Conservation (phyloP, 805 yeast species). For the Clavispora phyllophila region DNA sequence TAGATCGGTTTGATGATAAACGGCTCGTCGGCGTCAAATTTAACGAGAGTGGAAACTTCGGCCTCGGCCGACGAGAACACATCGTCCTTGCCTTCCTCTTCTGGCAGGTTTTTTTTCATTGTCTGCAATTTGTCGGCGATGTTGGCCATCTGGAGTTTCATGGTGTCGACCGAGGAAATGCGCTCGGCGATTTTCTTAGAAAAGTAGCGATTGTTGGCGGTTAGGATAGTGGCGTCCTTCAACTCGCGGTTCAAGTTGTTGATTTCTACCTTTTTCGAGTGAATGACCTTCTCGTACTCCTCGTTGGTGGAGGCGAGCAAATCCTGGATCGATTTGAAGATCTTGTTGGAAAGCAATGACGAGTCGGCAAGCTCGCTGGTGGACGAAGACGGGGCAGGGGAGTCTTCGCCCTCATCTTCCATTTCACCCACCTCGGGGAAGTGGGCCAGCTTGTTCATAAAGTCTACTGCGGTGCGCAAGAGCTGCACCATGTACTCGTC, state of each 20-base stretch:
- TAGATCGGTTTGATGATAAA: constrained; percentile 63
- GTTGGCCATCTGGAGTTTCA: constrained; percentile 44
- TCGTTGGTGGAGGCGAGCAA: constrained; percentile 31
- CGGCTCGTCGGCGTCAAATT: constrained; percentile 89
- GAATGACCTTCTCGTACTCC: constrained; percentile 35
- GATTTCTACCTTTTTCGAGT: constrained; percentile 32
- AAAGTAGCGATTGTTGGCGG: constrained; percentile 38
- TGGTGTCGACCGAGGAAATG: constrained; percentile 40
- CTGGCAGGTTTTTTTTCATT: constrained; percentile 18
- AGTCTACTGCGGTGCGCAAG: constrained; percentile 29
- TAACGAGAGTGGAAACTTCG: constrained; percentile 53
- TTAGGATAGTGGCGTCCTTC: constrained; percentile 36
- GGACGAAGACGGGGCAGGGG: not conserved
- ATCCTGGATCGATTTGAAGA: constrained; percentile 37
- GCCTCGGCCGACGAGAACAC: constrained; percentile 28
- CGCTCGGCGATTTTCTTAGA: constrained; percentile 34
- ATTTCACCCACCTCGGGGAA: constrained; percentile 7
- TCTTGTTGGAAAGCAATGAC: constrained; percentile 23
- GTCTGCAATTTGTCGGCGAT: constrained; percentile 31
- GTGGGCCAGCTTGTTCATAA: constrained; percentile 22
- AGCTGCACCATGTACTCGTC: constrained; percentile 30
- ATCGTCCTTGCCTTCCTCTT: constrained; percentile 34
- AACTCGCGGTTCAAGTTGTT: constrained; percentile 29
- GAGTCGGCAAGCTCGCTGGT: constrained; percentile 9
- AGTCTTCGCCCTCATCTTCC: constrained; percentile 4